Conservation (phyloP, 2,329 filamentous ascomycete species). For the Phaeosphaeriaceae sp. region DNA sequence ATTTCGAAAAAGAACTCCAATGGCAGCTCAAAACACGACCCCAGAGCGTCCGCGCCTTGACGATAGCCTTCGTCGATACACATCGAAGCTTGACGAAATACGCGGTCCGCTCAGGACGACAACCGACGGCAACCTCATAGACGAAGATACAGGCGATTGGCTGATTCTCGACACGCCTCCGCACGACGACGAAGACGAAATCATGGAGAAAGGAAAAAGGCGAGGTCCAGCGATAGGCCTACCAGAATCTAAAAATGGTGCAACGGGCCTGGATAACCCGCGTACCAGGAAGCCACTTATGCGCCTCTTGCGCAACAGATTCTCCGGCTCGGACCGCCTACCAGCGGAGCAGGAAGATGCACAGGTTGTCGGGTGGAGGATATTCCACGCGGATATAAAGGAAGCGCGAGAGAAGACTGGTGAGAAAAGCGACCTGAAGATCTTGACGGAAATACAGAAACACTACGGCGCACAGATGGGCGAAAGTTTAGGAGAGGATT, state of each 20-base stretch:
- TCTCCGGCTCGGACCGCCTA: neutral
- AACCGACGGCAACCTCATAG: conserved; percentile 10
- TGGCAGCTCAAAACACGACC: neutral
- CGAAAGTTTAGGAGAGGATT: neutral
- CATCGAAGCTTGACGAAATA: conserved; percentile 5
- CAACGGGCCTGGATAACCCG: conserved; percentile 10
- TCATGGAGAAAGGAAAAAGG: neutral
- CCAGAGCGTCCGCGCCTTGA: conserved; percentile 4
- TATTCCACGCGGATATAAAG: neutral
- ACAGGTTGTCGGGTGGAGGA: neutral
- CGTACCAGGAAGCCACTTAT: conserved; percentile 5
- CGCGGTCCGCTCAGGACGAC: conserved; percentile 8
- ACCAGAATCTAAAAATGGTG: conserved; percentile 18
- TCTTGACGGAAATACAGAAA: conserved; percentile 1
- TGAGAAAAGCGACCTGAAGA: neutral
- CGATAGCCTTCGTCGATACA: neutral
- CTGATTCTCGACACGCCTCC: conserved; percentile 12
- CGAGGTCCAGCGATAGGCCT: conserved; percentile 2
- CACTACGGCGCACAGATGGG: neutral
- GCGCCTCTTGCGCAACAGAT: conserved; percentile 6
- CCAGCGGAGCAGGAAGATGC: neutral
- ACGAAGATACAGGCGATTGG: conserved; percentile 14
- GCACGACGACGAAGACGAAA: conserved; percentile 1
- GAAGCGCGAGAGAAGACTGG: neutral
- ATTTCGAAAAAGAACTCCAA: neutral